Conservation (phyloP, 2,329 filamentous ascomycete species). For the Calonectria ilicicola region DNA sequence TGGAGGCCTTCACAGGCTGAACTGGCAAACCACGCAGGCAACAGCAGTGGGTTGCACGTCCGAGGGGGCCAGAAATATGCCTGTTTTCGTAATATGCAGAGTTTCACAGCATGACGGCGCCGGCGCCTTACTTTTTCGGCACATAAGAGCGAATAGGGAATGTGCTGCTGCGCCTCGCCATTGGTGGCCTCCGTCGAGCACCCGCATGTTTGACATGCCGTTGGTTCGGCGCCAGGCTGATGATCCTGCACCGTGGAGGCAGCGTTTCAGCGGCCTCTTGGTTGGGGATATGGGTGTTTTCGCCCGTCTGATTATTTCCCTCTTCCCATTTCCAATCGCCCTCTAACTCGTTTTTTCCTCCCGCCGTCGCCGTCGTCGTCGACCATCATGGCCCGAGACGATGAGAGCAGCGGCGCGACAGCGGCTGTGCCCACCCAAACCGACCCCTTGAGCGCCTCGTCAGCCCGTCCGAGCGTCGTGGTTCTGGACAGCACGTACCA, state of each 20-base stretch:
- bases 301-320: conserved; percentile 12
- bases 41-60: not conserved
- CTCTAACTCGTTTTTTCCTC: not conserved
- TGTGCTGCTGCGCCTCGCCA: conserved; percentile 34
- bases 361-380: not conserved
- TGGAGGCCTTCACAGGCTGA: not conserved
- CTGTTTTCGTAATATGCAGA: conserved; percentile 13
- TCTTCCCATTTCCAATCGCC: not conserved
- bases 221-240: conserved; percentile 33
- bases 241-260: conserved; percentile 22
- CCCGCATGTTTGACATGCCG: conserved; percentile 38
- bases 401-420: conserved; percentile 31
- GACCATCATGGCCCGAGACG: conserved; percentile 33
- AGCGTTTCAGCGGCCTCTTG: conserved; percentile 22
- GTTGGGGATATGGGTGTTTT: conserved; percentile 26
- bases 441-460: conserved; percentile 36
- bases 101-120: conserved; percentile 9
- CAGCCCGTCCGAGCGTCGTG: conserved; percentile 34
- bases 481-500: conserved; percentile 38
- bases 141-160: conserved; percentile 29
- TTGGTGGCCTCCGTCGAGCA: conserved; percentile 33
- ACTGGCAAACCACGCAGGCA: not conserved
- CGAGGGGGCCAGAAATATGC: not conserved
- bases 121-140: conserved; percentile 22
- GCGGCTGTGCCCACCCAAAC: conserved; percentile 31